These are phyloP conservation scores for Penicillium mononematosum DNA, from an alignment of 495 filamentous ascomycete genomes.

Conservation along the genomic window DNA sequence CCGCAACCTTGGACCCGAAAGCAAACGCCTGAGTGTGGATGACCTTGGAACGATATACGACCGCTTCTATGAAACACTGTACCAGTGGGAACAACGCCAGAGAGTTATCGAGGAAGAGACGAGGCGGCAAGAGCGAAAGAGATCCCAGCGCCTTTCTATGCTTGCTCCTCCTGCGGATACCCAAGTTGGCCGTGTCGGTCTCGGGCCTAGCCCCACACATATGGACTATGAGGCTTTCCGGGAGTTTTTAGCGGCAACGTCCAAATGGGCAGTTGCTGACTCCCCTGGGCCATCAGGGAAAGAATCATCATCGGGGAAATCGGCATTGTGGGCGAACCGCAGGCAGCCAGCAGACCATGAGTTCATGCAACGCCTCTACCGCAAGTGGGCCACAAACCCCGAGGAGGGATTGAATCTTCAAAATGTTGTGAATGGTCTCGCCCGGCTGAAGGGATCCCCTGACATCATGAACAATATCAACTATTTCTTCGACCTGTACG, in stretches of 20 bases:
- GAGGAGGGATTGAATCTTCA: conserved; percentile 76
- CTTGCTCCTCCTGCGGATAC: conserved; percentile 40
- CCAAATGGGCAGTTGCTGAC: conserved; percentile 89
- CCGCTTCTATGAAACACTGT: conserved; percentile 84
- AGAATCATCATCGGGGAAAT: conserved; percentile 48
- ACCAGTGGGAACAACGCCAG: conserved; percentile 83
- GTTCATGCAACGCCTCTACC: conserved; percentile 87
- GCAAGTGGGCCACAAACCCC: conserved; percentile 79
- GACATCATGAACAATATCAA: conserved; percentile 97
- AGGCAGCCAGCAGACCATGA: conserved; percentile 89
- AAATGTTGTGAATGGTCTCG: conserved; percentile 86
- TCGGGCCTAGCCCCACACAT: conserved; percentile 80
- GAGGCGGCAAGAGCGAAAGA: conserved; percentile 57
- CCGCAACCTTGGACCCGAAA: conserved; percentile 91
- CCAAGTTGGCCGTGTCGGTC: conserved; percentile 73
- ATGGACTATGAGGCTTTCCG: conserved; percentile 98
- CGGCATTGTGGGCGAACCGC: conserved; percentile 71
- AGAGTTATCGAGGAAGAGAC: conserved; percentile 71
- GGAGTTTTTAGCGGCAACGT: conserved; percentile 84
- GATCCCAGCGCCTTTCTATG: conserved; percentile 48
- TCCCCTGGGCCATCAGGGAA: conserved; percentile 59
- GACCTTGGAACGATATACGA: conserved; percentile 90
- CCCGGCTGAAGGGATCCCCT: conserved; percentile 82
- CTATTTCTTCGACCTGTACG: conserved; percentile 97
- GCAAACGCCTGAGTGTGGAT: conserved; percentile 79